Conservation (phyloP, 1,284 basidiomycete genomes). For the Chalciporus sp. region DNA sequence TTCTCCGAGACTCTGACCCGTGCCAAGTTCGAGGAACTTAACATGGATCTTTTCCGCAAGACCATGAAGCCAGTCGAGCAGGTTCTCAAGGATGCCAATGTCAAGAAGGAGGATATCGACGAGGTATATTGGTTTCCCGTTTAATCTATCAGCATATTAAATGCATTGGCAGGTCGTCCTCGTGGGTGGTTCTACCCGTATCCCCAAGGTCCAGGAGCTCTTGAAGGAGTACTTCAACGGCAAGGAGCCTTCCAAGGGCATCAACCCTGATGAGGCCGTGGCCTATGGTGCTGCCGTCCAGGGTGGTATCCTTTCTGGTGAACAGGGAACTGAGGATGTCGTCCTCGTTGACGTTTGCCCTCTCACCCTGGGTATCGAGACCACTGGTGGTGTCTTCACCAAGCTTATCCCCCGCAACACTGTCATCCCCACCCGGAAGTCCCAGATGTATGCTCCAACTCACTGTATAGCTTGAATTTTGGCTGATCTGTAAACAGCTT, state of each 20-base stretch:
- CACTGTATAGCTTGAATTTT: background rate
- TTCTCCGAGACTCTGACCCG: constrained; percentile 96
- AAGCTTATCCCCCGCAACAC: constrained; percentile 97
- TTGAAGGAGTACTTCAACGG: constrained; percentile 90
- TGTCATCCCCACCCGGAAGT: constrained; percentile 97
- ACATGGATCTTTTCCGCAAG: constrained; percentile 98
- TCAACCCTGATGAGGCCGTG: constrained; percentile 95
- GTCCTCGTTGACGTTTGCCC: constrained; percentile 97
- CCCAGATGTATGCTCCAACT: constrained; percentile 69
- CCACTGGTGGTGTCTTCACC: constrained; percentile 97
- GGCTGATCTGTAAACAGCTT: constrained; percentile 54
- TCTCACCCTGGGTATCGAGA: constrained; percentile 96
- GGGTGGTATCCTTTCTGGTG: constrained; percentile 93
- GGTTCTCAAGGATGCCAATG: constrained; percentile 95
- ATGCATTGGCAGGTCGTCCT: constrained; percentile 63
- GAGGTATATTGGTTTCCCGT: constrained; percentile 57
- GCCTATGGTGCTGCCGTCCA: constrained; percentile 98
- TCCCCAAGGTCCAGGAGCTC: constrained; percentile 97
- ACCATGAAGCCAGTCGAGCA: constrained; percentile 99
- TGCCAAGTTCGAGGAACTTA: constrained; percentile 98
- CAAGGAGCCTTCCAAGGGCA: constrained; percentile 91
- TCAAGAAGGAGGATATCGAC: constrained; percentile 97
- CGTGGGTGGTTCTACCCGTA: constrained; percentile 98
- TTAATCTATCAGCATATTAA: background rate
- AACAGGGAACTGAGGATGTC: constrained; percentile 81